Conservation (phyloP, 768 basidiomycete genomes). For the Coprinellus aureogranulatus region DNA sequence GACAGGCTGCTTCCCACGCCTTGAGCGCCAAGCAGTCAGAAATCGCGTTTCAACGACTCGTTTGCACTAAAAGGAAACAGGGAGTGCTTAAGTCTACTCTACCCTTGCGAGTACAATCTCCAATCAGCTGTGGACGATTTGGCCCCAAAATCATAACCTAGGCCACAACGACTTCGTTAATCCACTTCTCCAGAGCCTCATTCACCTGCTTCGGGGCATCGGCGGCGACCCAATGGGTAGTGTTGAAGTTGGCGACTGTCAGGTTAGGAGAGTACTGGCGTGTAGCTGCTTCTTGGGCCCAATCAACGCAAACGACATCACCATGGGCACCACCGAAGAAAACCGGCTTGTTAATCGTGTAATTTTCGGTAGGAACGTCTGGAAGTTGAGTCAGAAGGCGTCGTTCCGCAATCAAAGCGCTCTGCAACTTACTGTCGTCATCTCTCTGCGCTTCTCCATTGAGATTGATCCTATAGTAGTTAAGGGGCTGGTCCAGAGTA, state of each 20-base stretch:
- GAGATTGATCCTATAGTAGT: constrained; percentile 32
- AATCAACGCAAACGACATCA: constrained; percentile 28
- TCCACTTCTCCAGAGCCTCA: constrained; percentile 19
- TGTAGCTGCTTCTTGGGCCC: constrained; percentile 8
- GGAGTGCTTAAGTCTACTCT: too few species aligned
- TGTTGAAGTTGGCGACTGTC: constrained; percentile 30
- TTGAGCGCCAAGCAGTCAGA: too few species aligned
- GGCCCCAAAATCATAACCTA: too few species aligned
- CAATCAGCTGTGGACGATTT: too few species aligned
- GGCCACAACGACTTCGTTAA: constrained; percentile 1
- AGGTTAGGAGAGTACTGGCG: constrained; percentile 21
- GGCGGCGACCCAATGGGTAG: constrained; percentile 36
- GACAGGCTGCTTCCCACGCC: too few species aligned
- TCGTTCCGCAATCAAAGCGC: too few species aligned
- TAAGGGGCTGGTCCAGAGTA: constrained; percentile 29
- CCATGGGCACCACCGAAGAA: constrained; percentile 31
- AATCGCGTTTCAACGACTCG: too few species aligned
- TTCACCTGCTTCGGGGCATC: constrained; percentile 33
- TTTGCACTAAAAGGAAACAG: too few species aligned
- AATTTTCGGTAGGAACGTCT: constrained; percentile 22
- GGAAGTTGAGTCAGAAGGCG: not conserved
- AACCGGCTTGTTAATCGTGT: constrained; percentile 30
- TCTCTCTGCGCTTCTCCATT: constrained; percentile 29
- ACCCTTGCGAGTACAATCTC: too few species aligned
- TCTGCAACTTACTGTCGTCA: not conserved